Evolutionary conservation across 2,329 filamentous ascomycete species (phyloP), one percentile per base, ranked within the genome.

Genomic region (Tolypocladium pustulatum): DNA sequence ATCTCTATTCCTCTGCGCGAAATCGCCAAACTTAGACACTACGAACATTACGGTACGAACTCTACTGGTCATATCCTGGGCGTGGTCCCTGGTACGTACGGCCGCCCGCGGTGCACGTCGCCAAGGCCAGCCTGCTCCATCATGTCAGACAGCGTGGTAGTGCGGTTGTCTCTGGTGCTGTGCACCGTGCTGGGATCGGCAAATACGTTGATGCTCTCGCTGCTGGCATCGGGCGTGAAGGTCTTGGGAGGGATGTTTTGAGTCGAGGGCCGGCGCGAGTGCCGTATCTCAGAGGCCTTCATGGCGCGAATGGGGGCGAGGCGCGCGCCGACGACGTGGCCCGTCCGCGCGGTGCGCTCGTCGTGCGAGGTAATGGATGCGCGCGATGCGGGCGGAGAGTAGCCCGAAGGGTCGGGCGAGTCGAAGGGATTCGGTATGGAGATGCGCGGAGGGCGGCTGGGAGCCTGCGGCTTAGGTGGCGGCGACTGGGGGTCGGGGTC

Each of bases 111-210:
- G 58, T 68, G 74, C 53, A 79, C 72, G 12, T 69, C 68, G 20
- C 75, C 73, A 27, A 80, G 67, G 25, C 75, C 73, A 2, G 76
- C 78, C 60, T 75, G 70, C 58, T 79, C 73, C 76, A 83, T 78
- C 66, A 84, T 73, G 62, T 78, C 76, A n/a, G 78, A 76, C 61
- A 83, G 81, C 0, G 78, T 81, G 0, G 81, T 81, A 62, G 70
- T 65, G 40, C 72, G 70, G 37, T 67, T 66, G 58, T 71, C 57
- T 41, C 41, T 56, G 51, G 59, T 56, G 40, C 27, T 37, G 4
- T 66, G 72, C 30, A 78, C 72, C 1, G 74, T 78, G 55, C 71
- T 68, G 25, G 76, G 75, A 62, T 81, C 80, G 1, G 78, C 78
- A 59, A 80, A 82, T 10, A 83, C 72, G 61, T 80, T 77, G 67